Base-by-base conservation (phyloP, 768 basidiomycete species). In the Kwoniella europaea region DNA sequence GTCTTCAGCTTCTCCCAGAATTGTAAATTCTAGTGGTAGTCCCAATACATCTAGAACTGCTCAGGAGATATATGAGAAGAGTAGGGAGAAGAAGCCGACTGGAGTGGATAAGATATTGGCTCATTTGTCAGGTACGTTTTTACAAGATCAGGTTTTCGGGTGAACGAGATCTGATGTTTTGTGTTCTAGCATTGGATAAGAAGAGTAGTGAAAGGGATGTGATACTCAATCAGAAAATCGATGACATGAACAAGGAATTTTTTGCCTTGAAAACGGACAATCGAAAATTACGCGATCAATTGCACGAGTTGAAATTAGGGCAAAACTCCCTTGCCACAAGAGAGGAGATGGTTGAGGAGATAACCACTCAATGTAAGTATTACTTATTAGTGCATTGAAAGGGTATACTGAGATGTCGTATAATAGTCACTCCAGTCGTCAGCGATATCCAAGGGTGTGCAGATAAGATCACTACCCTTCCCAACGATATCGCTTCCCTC, bases 281-380 rank as follows among this genome's bases (percentile, higher is more conserved):
- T 29, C 56, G 58, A 12, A 16, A 69, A 24, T 53, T 78, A 4
- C 64, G 75, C 43, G 77, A 78, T 43, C 65, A 74, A 63, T 44
- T 78, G 9, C 75, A 78, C 43, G 77, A 74, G n/a, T 46, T 78
- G 4, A 68, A 65, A 16, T 65, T 61, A 7, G 75, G 75, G 27
- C 77, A 78, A 44, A 70, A 53, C 35, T 67, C 69, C 9, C 60
- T 78, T 18, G 72, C 73, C 18, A 78, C 77, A 4, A 71, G 58
- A 42, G 71, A 74, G 16, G 77, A 78, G 35, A 62, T 78, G 16
- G 67, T 65, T 9, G 75, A 78, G 62, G 75, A 76, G 44, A 63
- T 78, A 29, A 66, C 65, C 16, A 24, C 58, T 7, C 73, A 75
- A 29, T 61, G 77, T 78, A 29, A 62, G 77, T 63, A 7, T 27